Percentiles rank a stretch among this genome's conserved stretches.
These are phyloP conservation scores for Amaranthus hypochondriacus DNA, from an alignment of 148 eudicot species.

Conservation along the genomic window DNA sequence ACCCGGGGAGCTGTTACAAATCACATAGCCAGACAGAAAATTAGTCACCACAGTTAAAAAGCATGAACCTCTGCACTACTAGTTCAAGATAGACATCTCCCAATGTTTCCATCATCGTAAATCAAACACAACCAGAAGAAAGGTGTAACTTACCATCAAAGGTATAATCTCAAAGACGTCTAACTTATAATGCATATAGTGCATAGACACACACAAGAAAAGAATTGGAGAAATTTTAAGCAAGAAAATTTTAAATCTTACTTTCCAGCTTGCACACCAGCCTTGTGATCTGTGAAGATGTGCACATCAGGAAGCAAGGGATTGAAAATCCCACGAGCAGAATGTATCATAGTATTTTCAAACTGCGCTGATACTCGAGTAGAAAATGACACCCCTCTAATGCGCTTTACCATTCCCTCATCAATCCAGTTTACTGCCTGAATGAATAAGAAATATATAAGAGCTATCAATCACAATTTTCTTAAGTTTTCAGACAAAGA, in stretches of 20 bases:
- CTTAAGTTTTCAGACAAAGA: not conserved
- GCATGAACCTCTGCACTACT: not conserved
- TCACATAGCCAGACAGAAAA: not conserved
- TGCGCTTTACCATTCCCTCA: conserved; percentile 88
- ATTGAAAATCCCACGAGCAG: conserved; percentile 88
- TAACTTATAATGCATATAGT: not conserved
- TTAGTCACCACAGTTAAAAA: conserved; percentile 1
- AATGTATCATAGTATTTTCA: conserved; percentile 67
- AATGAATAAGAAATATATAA: conserved; percentile 6
- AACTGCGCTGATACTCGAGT: conserved; percentile 71
- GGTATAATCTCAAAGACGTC: not conserved
- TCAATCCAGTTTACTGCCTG: conserved; percentile 87
- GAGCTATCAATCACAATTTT: not conserved
- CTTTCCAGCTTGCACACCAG: conserved; percentile 77
- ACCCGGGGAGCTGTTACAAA: conserved; percentile 76
- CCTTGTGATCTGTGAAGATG: conserved; percentile 78
- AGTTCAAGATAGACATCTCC: not conserved
- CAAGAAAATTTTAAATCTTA: conserved; percentile 36
- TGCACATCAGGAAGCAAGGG: conserved; percentile 79
- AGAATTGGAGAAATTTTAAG: not conserved
- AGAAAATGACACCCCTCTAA: conserved; percentile 76
- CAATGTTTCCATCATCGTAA: not conserved
- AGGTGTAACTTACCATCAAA: not conserved
- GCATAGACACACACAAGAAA: not conserved
- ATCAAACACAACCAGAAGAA: too few relatives aligned